Base-by-base conservation (phyloP, 805 yeast species). In the Ogataea paraovalis region DNA sequence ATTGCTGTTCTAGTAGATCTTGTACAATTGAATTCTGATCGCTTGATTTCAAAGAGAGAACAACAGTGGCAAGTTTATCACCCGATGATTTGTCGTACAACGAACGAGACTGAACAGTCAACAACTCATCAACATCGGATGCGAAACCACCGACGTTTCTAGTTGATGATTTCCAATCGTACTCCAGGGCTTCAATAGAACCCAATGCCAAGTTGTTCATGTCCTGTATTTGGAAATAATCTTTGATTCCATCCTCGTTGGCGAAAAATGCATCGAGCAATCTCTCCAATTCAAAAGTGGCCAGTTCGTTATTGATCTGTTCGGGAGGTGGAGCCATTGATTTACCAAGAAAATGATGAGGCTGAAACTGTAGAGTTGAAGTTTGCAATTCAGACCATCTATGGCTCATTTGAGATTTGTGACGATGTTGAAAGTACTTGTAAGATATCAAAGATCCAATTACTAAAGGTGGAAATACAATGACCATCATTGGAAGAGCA, bases 381-480 rank as follows among this genome's bases (percentile, higher is more conserved):
- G 57, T 56, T 6, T 49, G 18, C 33, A 68, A 43, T 20, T 44
- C 36, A 2, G 49, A 45, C 68, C 67, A 61, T 28, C 58, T 52
- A 25, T 41, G 47, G 5, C 41, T 43, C 50, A 58, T 55, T 25
- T 49, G 53, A 27, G 46, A 46, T 14, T 48, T 41, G 16, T 48
- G 23, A 34, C 52, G 48, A 21, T 46, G 45, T 20, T 44, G 45
- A 21, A 55, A 48, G 2, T 54, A 25, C 27, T 48, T 54, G 36
- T 49, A 54, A 14, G 52, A 45, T 14, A 58, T 27, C 34, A 47
- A 55, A 1, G 65, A 57, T 10, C 67, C 64, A n/a, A 67, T 28
- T 2, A 63, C 19, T 6, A 63, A 13, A 2, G 71, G 66, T 6
- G 72, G 72, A 4, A 64, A 45, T 12, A 61, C 60, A 12, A 68